A percentile compares a stretch with the other conserved stretches of the same genome.
Evolutionary conservation across 164 flowering plant genomes (phyloP).

Genomic region (Chloranthus sessilifolius): DNA sequence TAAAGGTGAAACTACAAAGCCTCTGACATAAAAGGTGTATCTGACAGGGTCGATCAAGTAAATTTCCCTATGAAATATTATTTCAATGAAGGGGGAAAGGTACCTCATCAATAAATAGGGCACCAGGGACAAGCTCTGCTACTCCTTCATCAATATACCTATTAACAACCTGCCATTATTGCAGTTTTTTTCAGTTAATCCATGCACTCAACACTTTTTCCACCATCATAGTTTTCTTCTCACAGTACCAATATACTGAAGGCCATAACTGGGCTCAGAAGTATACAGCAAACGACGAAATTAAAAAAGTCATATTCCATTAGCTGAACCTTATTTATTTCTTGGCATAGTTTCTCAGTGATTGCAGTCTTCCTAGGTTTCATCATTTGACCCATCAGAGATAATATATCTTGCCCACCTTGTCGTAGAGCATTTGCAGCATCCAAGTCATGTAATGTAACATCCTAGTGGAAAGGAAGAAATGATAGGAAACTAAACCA

Average conservation of each 20-base stretch:
- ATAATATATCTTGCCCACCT: slow-evolving; percentile 54
- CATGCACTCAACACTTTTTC: not conserved
- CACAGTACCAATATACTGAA: not conserved
- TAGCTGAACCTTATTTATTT: slow-evolving; percentile 98
- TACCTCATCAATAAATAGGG: slow-evolving; percentile 80
- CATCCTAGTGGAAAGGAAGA: slow-evolving; percentile 37
- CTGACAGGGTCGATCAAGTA: too few species aligned
- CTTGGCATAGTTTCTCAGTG: slow-evolving; percentile 90
- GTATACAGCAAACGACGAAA: not conserved
- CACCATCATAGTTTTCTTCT: not conserved
- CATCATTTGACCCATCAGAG: slow-evolving; percentile 79
- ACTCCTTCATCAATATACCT: slow-evolving; percentile 87
- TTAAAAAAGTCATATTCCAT: slow-evolving; percentile 11
- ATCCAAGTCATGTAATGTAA: slow-evolving; percentile 47
- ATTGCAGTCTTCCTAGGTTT: slow-evolving; percentile 94
- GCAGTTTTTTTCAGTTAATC: slow-evolving; percentile 5
- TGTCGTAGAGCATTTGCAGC: slow-evolving; percentile 59
- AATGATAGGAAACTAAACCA: too few species aligned
- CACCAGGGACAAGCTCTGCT: slow-evolving; percentile 99
- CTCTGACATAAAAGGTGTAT: too few species aligned
- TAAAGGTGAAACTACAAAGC: too few species aligned
- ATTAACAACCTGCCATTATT: slow-evolving; percentile 71
- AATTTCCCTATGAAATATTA: too few species aligned
- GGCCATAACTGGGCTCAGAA: not conserved
- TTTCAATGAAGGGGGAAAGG: too few species aligned